Evolutionary conservation across 1,284 basidiomycete genomes (phyloP), one percentile per base, ranked within the genome.

Genomic region (Macrocystidia cucumis): DNA sequence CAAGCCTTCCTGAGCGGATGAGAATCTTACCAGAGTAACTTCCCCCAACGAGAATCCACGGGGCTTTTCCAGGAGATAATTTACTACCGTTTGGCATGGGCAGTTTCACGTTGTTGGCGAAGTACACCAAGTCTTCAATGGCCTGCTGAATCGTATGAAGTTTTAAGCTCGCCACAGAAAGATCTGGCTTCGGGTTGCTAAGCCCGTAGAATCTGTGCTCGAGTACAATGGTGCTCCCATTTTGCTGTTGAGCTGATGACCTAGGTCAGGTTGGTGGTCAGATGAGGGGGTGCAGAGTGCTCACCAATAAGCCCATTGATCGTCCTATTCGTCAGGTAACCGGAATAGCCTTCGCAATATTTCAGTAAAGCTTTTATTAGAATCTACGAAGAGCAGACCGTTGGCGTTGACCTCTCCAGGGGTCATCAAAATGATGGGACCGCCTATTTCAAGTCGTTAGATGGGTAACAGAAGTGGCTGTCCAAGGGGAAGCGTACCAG

Each of bases 41-140:
- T 18, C 80, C 79, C n/a, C 83, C 82, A 22, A 79, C 53, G 17
- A 84, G 51, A 29, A 85, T 59, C 83, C 82, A 85, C 4, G 77
- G 75, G 0, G 73, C 72, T 35, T 71, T 66, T 31, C 63, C 63
- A 2, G 80, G 76, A 17, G 65, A 66, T 7, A 83, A 38, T 28
- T 61, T 49, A 41, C 72, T 66, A 4, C 82, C 82, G 29, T 69
- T 67, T 0, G 78, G 77, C 71, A 78, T 77, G 1, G 81, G 74
- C 24, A 85, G 62, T 19, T 70, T 56, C 2, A 74, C 81, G 45
- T 71, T 83, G 44, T 76, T 61, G 8, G 78, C 69, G 47, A 86
- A 87, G 55, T 79, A 82, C 25, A 65, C 76, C 18, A 84, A 55
- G 48, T 86, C 82, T 35, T 83, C 73, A 35, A 81, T 72, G 12